Base-by-base conservation (phyloP, 1,139 yeast genomes). In the Geotrichum histeridarum region DNA sequence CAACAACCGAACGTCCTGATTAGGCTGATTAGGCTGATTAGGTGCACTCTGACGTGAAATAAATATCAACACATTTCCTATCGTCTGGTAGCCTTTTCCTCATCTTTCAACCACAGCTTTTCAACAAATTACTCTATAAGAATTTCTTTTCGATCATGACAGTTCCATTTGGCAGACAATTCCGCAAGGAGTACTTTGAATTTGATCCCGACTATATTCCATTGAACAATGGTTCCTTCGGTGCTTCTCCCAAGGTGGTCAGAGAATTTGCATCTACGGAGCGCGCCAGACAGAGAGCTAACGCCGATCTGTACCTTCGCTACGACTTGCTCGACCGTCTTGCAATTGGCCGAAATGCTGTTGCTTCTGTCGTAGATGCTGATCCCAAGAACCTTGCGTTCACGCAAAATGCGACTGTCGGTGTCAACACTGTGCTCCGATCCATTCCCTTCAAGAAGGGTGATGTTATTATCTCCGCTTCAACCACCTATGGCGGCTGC, bases 381-480 rank as follows among this genome's bases (percentile, higher is more conserved):
- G 79, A 77, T 51, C 50, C 55, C n/a, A 70, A 69, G 48, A 72
- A 74, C 60, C 62, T 82, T 55, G 84, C 80, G 0, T 66, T 82
- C 38, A 78, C 78, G 1, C 68, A 73, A 9, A 84, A 84, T 64
- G 86, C 89, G 4, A 82, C 89, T 3, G 70, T 77, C 6, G 88
- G 83, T 1, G 75, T 81, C 48, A 83, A 84, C 64, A 71, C 82
- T 0, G 76, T 84, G 1, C 70, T 84, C 55, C 70, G 88, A 59
- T 78, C 84, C 41, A 73, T 70, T 50, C 79, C 80, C 1, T 80
- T 82, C 63, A 53, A 68, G 8, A 69, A 73, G 51, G 83, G 82
- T 14, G 90, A 84, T 62, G 76, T 72, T 52, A 70, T 84, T 32
- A 70, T 82, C 15, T 66, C 77, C 36, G 75, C 77, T 51, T 73